These are phyloP conservation scores for Lentinus tigrinus DNA, from an alignment of 768 basidiomycete species.

Conservation along the genomic window DNA sequence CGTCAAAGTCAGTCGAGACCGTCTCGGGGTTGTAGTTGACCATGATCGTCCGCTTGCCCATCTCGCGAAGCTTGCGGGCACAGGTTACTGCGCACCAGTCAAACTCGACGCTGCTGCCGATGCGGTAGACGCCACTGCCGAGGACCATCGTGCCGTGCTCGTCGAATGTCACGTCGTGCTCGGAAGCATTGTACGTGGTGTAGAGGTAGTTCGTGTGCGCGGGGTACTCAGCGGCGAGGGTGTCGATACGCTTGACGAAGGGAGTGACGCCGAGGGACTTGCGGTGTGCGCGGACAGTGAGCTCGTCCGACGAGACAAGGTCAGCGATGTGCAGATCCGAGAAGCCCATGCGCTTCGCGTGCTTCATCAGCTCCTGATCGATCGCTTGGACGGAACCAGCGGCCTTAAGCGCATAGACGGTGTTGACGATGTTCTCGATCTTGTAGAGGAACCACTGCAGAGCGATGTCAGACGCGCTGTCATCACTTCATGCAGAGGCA, in stretches of 20 bases:
- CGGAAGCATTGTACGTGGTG: conserved; percentile 96
- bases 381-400: conserved; percentile 69
- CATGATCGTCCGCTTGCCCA: conserved; percentile 97
- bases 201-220: conserved; percentile 99
- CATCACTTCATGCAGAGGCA: not conserved
- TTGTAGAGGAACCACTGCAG: conserved; percentile 95
- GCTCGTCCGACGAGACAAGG: conserved; percentile 71
- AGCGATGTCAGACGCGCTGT: not conserved
- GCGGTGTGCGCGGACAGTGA: conserved; percentile 76
- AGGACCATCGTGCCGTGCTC: conserved; percentile 99
- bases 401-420: conserved; percentile 70
- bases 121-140: conserved; percentile 96
- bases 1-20: conserved; percentile 98
- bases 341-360: conserved; percentile 94
- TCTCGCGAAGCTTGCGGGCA: conserved; percentile 85
- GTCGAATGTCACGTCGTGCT: conserved; percentile 93
- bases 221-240: conserved; percentile 97
- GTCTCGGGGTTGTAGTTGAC: conserved; percentile 99
- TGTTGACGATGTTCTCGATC: conserved; percentile 96
- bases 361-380: conserved; percentile 73
- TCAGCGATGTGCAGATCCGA: conserved; percentile 91
- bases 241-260: conserved; percentile 99
- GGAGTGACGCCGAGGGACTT: conserved; percentile 89
- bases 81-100: conserved; percentile 99
- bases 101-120: conserved; percentile 98